Evolutionary conservation across 257 asterid species (phyloP), one percentile per base, ranked within the genome.

Genomic region (Nyctanthes arbortristis): DNA sequence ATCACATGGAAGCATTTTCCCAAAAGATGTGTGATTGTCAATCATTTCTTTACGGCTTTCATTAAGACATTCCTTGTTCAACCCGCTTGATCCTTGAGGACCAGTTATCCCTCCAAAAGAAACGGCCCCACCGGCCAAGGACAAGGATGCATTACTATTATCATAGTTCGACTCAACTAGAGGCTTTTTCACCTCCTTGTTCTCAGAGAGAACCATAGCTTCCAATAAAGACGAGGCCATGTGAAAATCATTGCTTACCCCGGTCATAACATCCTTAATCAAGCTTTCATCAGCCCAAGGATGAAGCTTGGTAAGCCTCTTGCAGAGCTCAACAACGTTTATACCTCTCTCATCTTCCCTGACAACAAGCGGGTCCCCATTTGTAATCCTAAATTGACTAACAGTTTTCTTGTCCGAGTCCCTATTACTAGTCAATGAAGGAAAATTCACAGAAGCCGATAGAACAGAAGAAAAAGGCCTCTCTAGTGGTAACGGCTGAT

Each of bases 211-310:
- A 40, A 77, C 70, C 93, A 88, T 85, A 25, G 77, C 77, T 69
- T 79, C 78, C 73, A 88, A 72, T 70, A 87, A 58, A 71, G 80
- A 49, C 57, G 77, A 75, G 20, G 97, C 96, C 79, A 66, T 76
- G 33, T 79, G 62, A 34, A 81, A 32, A 72, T 91, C 77, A 63
- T 83, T 54, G 65, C 84, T 71, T 31, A 86, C 88, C 43, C 84
- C 89, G 68, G 84, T 87, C 80, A 89, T 71, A 65, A 93, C 88
- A 86, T 93, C 99, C 81, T 72, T 75, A 60, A 93, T 81, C 81
- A 89, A 79, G 86, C 84, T 78, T 61, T 75, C 81, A 36, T 84
- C 93, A 7, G 93, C 92, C 94, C 93, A 88, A 10, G 97, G 83
- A 52, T 83, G 85, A 72, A 80, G 76, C 67, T 35, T 25, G 63